Base-by-base conservation (phyloP, 2,329 filamentous ascomycete species). In the Phaeophleospora eucalypticola region DNA sequence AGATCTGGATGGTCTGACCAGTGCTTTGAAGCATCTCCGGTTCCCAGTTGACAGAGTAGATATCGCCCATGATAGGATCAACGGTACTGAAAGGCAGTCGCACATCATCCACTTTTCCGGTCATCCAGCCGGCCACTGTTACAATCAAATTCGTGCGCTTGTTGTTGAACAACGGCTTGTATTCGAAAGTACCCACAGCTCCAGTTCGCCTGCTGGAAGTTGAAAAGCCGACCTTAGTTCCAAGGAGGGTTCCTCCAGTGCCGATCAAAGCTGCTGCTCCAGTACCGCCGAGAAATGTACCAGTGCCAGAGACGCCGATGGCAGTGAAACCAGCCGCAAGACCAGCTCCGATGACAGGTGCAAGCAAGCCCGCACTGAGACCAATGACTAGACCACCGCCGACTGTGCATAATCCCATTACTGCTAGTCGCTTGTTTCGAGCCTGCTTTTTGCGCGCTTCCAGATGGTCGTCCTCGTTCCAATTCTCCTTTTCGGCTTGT, bases 71-170 rank as follows among this genome's bases (percentile, higher is more conserved):
- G 53, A 97, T 81, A 0, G 94, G 89, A 66, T 98, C 90, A 4
- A 98, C 86, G 0, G 94, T 98, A 71, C 89, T 96, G 69, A 87
- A 98, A 6, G 93, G 93, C 61, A 98, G 71, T 50, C 93, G 87
- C 41, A 98, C 90, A 66, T 98, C 93, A 70, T 98, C 93, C 43
- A 95, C 84, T 64, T 95, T 97, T 61, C 94, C 93, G 34, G 89
- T 96, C 86, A 98, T 94, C 93, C 93, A 98, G 3, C 93, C 93
- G 0, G 91, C 89, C 21, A 98, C 82, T 0, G 93, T 97, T 33
- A 98, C 83, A 54, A 98, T 93, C 21, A 98, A 78, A 60, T 98
- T 97, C 33, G 96, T 87, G 48, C 90, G 80, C 70, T 98, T 98
- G 70, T 97, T 97, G 72, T 98, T 98, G 73, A 97, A 90, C 37